Base-by-base conservation (phyloP, 768 basidiomycete genomes). In the Lanmaoa rubissima region DNA sequence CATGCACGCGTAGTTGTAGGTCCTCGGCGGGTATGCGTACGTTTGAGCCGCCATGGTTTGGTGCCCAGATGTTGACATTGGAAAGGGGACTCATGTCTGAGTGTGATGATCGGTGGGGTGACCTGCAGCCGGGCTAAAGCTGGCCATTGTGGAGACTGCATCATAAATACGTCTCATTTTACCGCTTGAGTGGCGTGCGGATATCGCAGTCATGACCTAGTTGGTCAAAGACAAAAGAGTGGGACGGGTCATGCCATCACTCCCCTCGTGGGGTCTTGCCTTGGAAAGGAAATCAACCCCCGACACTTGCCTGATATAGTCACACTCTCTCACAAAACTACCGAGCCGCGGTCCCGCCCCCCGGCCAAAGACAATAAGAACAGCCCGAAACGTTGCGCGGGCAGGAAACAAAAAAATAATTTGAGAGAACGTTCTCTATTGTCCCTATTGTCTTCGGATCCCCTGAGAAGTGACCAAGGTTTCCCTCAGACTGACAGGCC, bases 221-320 rank as follows among this genome's bases (percentile, higher is more conserved):
- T 61, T 55, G 55, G 69, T 72, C 52, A 41, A 70, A 69, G 59
- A 70, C 69, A 70, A 70, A 70, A 69, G 65, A 53, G 48, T 24
- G 51, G 35, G 32, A 49, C 17, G n/a, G 44, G 43, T 42, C 47
- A 48, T 42, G 41, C 12, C n/a, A 10, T 26, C 26, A 26, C 26
- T 3, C 5, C 28, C 28, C 28, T 28, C 6, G 4, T 28, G 28
- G 28, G 4, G 28, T 28, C 28, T 28, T 40, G 1, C 13, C 55
- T 48, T 10, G 2, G 32, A 56, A 54, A 35, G 53, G 64, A 48
- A 57, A 9, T 48, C 13, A 1, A 60, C 55, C 54, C 53, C 54
- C 39, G 9, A 19, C 3, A 35, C n/a, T 2, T 58, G 10, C 64
- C 61, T 21, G 3, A 50, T 58, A 45, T 57, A 16, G 58, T 28